phyloP scores from a whole-genome alignment of 192 early-diverging fungal genomes.

The Backusella australiensis region DNA sequence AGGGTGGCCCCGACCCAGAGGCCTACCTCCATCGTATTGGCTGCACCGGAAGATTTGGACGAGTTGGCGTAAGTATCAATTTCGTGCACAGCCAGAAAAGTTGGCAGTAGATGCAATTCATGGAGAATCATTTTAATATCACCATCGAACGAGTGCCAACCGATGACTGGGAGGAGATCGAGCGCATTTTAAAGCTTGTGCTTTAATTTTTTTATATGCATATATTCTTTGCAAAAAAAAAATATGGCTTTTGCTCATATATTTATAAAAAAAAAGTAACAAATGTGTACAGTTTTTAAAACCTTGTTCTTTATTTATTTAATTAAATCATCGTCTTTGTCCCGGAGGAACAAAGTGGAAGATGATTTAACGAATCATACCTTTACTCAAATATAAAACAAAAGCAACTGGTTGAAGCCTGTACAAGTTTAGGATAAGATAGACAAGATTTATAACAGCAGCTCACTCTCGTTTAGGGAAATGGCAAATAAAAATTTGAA shows the following conservation, averaged over 20 bases:
- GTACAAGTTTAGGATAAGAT: too few relatives aligned
- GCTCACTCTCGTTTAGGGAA: neutral
- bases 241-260: too few relatives aligned
- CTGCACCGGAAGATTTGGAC: constrained; percentile 95
- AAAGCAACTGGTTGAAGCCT: neutral
- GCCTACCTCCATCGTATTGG: constrained; percentile 98
- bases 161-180: constrained; percentile 78
- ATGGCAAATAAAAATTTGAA: neutral
- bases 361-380: neutral
- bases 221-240: too few relatives aligned
- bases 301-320: too few relatives aligned
- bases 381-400: neutral
- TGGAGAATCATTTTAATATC: constrained; percentile 77
- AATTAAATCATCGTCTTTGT: too few relatives aligned
- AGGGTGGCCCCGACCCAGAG: constrained; percentile 75
- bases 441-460: neutral
- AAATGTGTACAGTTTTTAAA: too few relatives aligned
- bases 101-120: constrained; percentile 75
- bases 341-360: neutral
- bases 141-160: constrained; percentile 81
- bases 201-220: constrained; percentile 20
- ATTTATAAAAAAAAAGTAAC: too few relatives aligned
- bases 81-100: constrained; percentile 84
- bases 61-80: constrained; percentile 91
- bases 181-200: constrained; percentile 82